A percentile compares a stretch with the other conserved stretches of the same genome.
Evolutionary conservation across 2,329 filamentous ascomycete genomes (phyloP).

Genomic region (Furcasterigmium furcatum): DNA sequence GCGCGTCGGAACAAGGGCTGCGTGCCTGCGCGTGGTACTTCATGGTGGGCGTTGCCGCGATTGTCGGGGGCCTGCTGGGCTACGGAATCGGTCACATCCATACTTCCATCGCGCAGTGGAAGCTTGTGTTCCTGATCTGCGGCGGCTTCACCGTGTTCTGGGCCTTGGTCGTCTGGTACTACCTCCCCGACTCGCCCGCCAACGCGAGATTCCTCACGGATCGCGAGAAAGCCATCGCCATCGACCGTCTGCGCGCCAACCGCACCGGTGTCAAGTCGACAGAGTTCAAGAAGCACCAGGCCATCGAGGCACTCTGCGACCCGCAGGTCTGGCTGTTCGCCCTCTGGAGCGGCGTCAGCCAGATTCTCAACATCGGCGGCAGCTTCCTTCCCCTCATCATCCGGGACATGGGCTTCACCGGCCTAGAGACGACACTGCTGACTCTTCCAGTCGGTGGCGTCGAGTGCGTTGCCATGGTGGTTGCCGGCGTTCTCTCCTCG

Average conservation of each 20-base stretch:
- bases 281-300: neutral
- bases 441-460: too few species aligned
- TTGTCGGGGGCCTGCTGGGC: neutral
- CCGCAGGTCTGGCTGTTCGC: neutral
- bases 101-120: constrained; percentile 25
- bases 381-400: too few species aligned
- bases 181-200: constrained; percentile 45
- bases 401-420: too few species aligned
- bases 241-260: neutral
- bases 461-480: too few species aligned
- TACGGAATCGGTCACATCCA: neutral
- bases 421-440: too few species aligned
- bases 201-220: neutral
- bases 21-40: constrained; percentile 25
- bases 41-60: neutral
- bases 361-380: too few species aligned
- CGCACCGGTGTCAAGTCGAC: neutral
- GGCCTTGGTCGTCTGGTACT: constrained; percentile 44
- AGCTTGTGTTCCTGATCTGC: constrained; percentile 63
- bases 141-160: constrained; percentile 45
- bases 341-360: neutral
- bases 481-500: too few species aligned
- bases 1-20: constrained; percentile 57
- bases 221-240: neutral
- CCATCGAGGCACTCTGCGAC: neutral